These are phyloP conservation scores for Globomyces pollinis-pini DNA, from an alignment of 192 early-diverging fungal species.

Conservation along the genomic window DNA sequence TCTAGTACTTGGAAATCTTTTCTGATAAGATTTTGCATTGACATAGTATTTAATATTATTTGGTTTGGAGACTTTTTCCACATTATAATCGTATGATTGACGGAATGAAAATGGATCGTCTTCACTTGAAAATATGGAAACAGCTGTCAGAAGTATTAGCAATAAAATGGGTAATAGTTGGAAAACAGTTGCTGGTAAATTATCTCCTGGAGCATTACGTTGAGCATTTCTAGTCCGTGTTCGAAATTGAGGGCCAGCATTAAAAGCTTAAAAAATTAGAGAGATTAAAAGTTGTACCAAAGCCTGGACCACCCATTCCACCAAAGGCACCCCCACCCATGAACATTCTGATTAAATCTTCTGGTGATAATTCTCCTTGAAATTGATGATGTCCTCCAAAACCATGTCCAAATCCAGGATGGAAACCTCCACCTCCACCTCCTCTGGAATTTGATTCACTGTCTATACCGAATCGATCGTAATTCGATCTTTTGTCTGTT, in stretches of 20 bases:
- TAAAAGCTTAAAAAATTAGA: conserved; percentile 9
- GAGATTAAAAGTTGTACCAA: conserved; percentile 2
- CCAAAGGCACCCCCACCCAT: conserved; percentile 54
- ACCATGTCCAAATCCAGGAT: conserved; percentile 19
- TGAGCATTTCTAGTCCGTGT: conserved; percentile 33
- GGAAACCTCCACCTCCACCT: conserved; percentile 28
- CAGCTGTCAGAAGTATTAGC: conserved; percentile 60
- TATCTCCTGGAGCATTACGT: conserved; percentile 41
- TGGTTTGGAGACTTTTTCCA: conserved; percentile 44
- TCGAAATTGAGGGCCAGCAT: conserved; percentile 52
- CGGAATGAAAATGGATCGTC: conserved; percentile 59
- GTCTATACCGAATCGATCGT: conserved; percentile 80
- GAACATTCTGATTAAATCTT: conserved; percentile 96
- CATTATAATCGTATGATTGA: conserved; percentile 35
- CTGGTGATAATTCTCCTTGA: conserved; percentile 77
- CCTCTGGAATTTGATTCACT: conserved; percentile 39
- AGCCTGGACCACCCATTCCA: conserved; percentile 20
- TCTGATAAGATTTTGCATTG: conserved; percentile 46
- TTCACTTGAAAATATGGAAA: conserved; percentile 36
- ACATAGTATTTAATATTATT: conserved; percentile 75
- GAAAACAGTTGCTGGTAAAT: conserved; percentile 35
- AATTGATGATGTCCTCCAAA: conserved; percentile 22
- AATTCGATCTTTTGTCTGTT: conserved; percentile 71
- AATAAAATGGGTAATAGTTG: conserved; percentile 71
- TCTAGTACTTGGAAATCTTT: conserved; percentile 26